A percentile compares a stretch with the other conserved stretches of the same genome.
Conservation (phyloP, 116 monocot species). For the Zostera marina region DNA sequence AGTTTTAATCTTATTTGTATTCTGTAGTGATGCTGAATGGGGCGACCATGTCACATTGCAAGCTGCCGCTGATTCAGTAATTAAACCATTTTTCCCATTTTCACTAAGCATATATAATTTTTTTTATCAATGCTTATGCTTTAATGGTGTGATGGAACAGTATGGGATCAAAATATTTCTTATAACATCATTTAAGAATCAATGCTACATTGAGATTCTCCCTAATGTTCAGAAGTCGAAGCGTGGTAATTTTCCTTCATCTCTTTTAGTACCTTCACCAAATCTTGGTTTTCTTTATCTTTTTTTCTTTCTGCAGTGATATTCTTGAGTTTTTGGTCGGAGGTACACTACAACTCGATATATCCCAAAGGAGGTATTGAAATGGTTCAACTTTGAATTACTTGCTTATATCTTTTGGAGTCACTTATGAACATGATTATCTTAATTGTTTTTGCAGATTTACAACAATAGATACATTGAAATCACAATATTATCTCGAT, state of each 20-base stretch:
- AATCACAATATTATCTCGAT: no score
- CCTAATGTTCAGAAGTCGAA: constrained; percentile 67
- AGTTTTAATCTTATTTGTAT: constrained; percentile 1
- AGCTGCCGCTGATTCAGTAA: constrained; percentile 85
- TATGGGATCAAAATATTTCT: constrained; percentile 95
- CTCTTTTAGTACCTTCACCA: no score
- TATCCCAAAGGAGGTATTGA: no score
- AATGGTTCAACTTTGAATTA: no score
- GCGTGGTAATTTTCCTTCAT: constrained; percentile 39
- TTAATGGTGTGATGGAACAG: constrained; percentile 17
- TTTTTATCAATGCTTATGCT: background rate
- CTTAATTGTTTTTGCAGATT: no score
- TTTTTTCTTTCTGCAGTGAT: background rate
- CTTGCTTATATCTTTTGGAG: no score
- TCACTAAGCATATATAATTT: background rate
- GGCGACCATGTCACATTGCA: constrained; percentile 97
- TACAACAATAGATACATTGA: no score
- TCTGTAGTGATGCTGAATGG: constrained; percentile 58
- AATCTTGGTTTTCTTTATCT: background rate
- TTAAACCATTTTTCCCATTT: background rate
- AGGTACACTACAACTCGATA: no score
- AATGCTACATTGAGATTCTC: constrained; percentile 87
- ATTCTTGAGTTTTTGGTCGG: no score
- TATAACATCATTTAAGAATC: constrained; percentile 94
- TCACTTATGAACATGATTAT: no score